Evolutionary conservation across 2,329 filamentous ascomycete species (phyloP).

Genomic region (Phaeomoniella chlamydospora): DNA sequence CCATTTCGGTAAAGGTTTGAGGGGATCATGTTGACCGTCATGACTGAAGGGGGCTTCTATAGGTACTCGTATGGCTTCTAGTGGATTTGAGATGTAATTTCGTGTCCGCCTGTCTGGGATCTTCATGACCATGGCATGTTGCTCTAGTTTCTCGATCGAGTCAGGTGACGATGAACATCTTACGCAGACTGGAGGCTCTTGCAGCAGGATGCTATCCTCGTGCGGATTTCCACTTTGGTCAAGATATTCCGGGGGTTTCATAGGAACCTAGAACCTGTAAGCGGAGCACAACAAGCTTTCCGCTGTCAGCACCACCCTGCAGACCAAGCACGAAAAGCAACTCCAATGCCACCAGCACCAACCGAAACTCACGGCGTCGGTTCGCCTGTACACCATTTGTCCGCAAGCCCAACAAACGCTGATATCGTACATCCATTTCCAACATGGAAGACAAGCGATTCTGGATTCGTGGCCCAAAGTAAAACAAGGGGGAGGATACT

Average conservation of each 20-base stretch:
- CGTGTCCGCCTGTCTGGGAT: background rate
- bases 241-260: conserved; percentile 8
- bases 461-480: conserved; percentile 7
- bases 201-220: conserved; percentile 6
- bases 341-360: conserved; percentile 18
- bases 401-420: conserved; percentile 15
- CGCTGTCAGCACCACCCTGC: conserved; percentile 7
- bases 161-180: conserved; percentile 6
- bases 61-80: no score
- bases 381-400: conserved; percentile 9
- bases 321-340: conserved; percentile 14
- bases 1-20: conserved; percentile 6
- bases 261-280: conserved; percentile 6
- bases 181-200: conserved; percentile 9
- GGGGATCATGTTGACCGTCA: background rate
- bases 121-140: conserved; percentile 6
- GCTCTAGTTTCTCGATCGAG: conserved; percentile 9
- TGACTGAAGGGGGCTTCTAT: conserved; percentile 7
- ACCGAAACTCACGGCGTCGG: conserved; percentile 13
- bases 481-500: conserved; percentile 6
- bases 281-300: background rate
- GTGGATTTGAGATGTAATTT: no score
- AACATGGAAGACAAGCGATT: conserved; percentile 12
- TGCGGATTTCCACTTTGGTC: conserved; percentile 6
- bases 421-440: conserved; percentile 9